Base-by-base conservation (phyloP, 2,329 filamentous ascomycete species). In the Paraphaeosphaeria sporulosa region DNA sequence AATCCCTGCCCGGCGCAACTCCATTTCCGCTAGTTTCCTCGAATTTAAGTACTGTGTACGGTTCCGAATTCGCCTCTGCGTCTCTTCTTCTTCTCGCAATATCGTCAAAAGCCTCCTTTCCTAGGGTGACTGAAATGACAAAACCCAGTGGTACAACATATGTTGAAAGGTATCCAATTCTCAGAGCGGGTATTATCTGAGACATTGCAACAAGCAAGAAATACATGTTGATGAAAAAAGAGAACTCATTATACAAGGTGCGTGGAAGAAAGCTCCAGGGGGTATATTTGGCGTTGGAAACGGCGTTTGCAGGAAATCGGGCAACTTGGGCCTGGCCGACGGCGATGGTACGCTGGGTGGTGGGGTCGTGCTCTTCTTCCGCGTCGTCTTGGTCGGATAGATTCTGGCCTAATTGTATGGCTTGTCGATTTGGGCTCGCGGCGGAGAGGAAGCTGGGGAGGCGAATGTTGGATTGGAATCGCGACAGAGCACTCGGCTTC, bases 141-240 rank as follows among this genome's bases (percentile, higher is more conserved):
- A 97, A 97, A 0, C 90, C 93, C 64, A 99, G 80, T 1, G 95
- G 95, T 21, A 92, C 94, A 76, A 98, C 89, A 71, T 99, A 99
- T 1, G 95, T 98, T 32, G 92, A 92, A 62, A 99, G 86, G 77
- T 97, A 98, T 58, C 95, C 95, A 66, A 99, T 97, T 57, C 93
- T 88, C 57, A 99, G 81, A 23, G 91, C 87, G 4, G 93, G 94
- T 71, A 99, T 94, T 46, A 93, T 89, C 79, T 99, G 95, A 40
- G 94, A 98, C 52, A 98, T 80, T 7, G 95, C 96, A 52, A 99
- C 95, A 27, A 98, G 88, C 58, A 99, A 84, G 77, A 99, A 99
- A 77, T 99, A 99, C 84, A 98, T 92, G 85, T 99, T 99, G 85
- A 99, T 97, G 81, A 99, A 99, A 83, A 98, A 99, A 61, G 94